Evolutionary conservation across 352 stramenopile genomes (phyloP).

Genomic region (Phytophthora vignae): DNA sequence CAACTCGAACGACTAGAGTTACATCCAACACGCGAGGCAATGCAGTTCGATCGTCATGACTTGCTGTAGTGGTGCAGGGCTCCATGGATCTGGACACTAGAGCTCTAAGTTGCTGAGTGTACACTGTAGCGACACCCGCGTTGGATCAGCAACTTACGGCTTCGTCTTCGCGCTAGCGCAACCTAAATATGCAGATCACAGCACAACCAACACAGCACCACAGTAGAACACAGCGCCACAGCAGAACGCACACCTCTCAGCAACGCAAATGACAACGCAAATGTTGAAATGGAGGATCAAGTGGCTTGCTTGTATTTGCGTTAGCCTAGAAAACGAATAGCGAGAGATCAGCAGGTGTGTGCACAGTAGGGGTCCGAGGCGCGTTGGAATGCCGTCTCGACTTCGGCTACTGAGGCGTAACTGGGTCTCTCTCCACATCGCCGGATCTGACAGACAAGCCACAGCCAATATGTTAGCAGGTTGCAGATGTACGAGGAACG

Average conservation of each 20-base stretch:
- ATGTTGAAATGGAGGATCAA: not conserved
- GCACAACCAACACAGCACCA: not conserved
- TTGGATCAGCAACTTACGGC: not conserved
- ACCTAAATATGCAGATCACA: not conserved
- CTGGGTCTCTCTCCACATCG: too few species aligned
- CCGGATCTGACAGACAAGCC: too few species aligned
- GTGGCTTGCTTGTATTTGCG: not conserved
- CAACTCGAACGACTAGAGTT: constrained; percentile 6
- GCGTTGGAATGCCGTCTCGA: too few species aligned
- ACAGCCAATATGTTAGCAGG: too few species aligned
- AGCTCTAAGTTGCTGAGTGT: too few species aligned
- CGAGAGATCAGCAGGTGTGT: not conserved
- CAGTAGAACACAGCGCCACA: not conserved
- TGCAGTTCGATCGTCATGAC: not conserved
- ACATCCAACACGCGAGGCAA: not conserved
- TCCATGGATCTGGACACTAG: not conserved
- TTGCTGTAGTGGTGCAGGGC: not conserved
- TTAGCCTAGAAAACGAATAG: not conserved
- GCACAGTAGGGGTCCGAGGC: too few species aligned
- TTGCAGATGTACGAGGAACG: not conserved
- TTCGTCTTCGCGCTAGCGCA: not conserved
- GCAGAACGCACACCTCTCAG: not conserved
- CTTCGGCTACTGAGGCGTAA: too few species aligned
- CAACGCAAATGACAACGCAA: not conserved
- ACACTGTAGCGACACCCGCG: not conserved